Evolutionary conservation across 768 basidiomycete genomes (phyloP), one percentile per base, ranked within the genome.

Genomic region (Sarcodon sp.): DNA sequence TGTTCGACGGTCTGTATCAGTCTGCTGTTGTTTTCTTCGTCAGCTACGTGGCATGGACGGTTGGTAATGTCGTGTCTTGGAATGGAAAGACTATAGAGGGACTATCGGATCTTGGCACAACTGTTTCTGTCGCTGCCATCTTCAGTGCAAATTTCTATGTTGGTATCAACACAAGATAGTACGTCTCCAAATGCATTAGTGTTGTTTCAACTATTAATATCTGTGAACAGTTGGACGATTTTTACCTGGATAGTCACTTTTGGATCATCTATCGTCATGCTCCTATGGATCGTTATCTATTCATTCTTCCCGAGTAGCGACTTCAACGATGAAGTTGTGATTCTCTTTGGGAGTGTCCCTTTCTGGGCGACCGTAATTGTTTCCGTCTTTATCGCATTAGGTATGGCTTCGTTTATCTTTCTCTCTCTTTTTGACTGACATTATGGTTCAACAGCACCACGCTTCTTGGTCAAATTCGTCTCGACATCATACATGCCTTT

Each of bases 1-100:
- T 97, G 87, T 61, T 77, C 6, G 94, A 98, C 61, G 93, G 93
- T 27, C 65, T 97, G 33, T 97, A 96, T 64, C 94, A 98, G 59
- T 94, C 92, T 0, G 79, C 69, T 0, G 76, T 89, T 50, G 77
- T 91, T 33, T 92, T 83, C 67, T 93, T 85, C 68, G 71, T 97
- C 56, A 89, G 93, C 0, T 96, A 77, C 61, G 61, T 79, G 41
- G 76, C 73, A 16, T 87, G 86, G 80, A 74, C 73, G 0, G 60
- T 82, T 12, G 83, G 81, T 4, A 63, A 72, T 12, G 69, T 80
- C 3, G 64, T 73, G 1, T 83, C 87, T 8, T 89, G 81, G 81
- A 82, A 81, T 53, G 91, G 90, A 31, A 80, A 68, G 55, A 76
- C 77, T 8, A 82, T 93, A 43, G 81, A 89, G 47, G 83, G 80